These are phyloP conservation scores for Plasmodium malariae DNA, from an alignment of 169 alveolate genomes.

Conservation along the genomic window DNA sequence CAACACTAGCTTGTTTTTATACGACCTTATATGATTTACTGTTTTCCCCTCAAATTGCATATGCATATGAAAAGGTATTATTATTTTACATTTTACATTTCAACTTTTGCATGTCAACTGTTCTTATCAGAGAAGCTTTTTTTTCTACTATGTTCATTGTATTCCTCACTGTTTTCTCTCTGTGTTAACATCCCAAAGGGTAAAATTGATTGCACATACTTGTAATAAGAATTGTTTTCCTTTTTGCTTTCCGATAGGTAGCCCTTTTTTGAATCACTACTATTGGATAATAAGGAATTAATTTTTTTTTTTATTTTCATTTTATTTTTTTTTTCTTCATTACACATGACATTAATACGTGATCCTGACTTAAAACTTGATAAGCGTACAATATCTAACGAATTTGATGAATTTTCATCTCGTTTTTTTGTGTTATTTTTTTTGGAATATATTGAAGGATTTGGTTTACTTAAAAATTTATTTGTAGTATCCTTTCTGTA, in stretches of 20 bases:
- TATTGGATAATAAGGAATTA: background rate
- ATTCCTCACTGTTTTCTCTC: constrained; percentile 23
- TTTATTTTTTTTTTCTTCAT: background rate
- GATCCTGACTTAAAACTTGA: constrained; percentile 57
- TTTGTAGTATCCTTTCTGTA: constrained; percentile 4
- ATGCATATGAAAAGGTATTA: too few species aligned
- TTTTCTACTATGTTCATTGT: too few species aligned
- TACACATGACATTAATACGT: constrained; percentile 1
- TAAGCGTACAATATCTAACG: constrained; percentile 32
- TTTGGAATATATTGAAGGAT: background rate
- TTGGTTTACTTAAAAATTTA: background rate
- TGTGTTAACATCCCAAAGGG: constrained; percentile 48
- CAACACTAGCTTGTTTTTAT: too few species aligned
- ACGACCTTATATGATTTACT: too few species aligned
- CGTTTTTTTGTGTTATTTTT: constrained; percentile 31
- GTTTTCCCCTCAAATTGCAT: too few species aligned
- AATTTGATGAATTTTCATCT: constrained; percentile 56
- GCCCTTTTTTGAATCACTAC: constrained; percentile 4
- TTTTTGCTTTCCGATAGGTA: constrained; percentile 20
- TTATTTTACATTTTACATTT: too few species aligned
- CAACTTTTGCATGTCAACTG: too few species aligned
- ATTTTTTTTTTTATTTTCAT: too few species aligned
- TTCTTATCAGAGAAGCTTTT: too few species aligned
- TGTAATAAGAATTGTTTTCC: constrained; percentile 56
- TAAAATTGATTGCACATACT: constrained; percentile 57